Percentiles rank a stretch among this genome's conserved stretches.
These are phyloP conservation scores for Litchi chinensis DNA, from an alignment of 345 rosid genomes.

Conservation along the genomic window DNA sequence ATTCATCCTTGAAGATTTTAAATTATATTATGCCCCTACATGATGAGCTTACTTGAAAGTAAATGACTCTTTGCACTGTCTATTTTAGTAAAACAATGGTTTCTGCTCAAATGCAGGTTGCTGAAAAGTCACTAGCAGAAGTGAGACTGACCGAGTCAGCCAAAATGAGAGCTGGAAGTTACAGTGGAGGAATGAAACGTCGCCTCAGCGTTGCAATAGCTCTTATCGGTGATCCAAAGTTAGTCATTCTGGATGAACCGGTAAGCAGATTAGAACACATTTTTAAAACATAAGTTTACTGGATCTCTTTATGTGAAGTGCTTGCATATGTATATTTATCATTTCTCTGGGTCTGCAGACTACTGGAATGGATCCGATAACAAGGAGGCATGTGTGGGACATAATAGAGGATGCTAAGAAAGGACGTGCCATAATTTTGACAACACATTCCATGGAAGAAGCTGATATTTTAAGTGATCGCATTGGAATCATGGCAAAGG, in stretches of 20 bases:
- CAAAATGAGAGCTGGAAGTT: constrained; percentile 79
- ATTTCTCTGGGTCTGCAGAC: constrained; percentile 43
- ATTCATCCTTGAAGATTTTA: neutral
- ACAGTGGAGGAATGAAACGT: constrained; percentile 97
- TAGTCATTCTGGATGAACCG: constrained; percentile 87
- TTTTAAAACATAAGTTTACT: neutral
- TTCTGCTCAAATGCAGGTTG: constrained; percentile 42
- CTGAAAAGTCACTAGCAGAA: constrained; percentile 64
- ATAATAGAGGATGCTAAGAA: constrained; percentile 79
- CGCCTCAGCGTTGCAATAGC: constrained; percentile 94
- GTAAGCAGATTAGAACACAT: constrained; percentile 31
- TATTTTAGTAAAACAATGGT: neutral
- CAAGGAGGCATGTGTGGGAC: constrained; percentile 96
- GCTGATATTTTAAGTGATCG: constrained; percentile 91
- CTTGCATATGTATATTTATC: neutral
- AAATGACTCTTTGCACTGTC: neutral
- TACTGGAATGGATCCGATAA: constrained; percentile 95
- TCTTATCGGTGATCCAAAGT: constrained; percentile 82
- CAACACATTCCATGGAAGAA: constrained; percentile 98
- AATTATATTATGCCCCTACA: neutral
- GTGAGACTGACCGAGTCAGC: constrained; percentile 71
- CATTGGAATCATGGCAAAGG: constrained; percentile 95
- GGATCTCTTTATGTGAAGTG: neutral
- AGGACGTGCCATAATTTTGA: constrained; percentile 81
- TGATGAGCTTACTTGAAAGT: neutral